Percentiles rank a stretch among this genome's conserved stretches.
Evolutionary conservation across 1,139 yeast species (phyloP).

Genomic region (Sugiyamaella xylanicola): DNA sequence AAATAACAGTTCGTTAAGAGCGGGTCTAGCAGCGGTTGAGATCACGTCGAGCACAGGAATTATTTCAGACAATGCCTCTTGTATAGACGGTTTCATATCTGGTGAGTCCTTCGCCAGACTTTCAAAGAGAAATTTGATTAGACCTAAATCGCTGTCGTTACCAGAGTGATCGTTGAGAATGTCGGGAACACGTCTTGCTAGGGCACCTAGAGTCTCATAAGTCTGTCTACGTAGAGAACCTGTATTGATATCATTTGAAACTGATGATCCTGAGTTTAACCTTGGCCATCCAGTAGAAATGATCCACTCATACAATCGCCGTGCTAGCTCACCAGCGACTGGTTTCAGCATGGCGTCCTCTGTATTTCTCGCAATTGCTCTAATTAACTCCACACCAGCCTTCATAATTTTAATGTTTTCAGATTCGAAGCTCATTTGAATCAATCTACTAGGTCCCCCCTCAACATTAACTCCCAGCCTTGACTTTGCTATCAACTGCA

Average conservation of each 20-base stretch:
- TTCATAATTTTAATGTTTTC: constrained; percentile 51
- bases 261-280: constrained; percentile 20
- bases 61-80: constrained; percentile 68
- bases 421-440: constrained; percentile 59
- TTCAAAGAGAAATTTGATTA: constrained; percentile 67
- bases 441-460: constrained; percentile 43
- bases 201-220: constrained; percentile 75
- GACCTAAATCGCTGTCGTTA: constrained; percentile 48
- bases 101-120: constrained; percentile 67
- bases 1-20: constrained; percentile 51
- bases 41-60: constrained; percentile 53
- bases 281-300: constrained; percentile 43
- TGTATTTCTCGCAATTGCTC: constrained; percentile 49
- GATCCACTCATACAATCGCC: constrained; percentile 34
- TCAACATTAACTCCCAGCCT: constrained; percentile 47
- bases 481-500: constrained; percentile 58
- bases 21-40: constrained; percentile 44
- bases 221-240: constrained; percentile 58
- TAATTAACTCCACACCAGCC: constrained; percentile 61
- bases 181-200: constrained; percentile 54
- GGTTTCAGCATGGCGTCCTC: constrained; percentile 25
- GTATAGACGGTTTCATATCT: constrained; percentile 68
- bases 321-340: constrained; percentile 30
- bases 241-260: constrained; percentile 36
- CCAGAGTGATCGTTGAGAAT: constrained; percentile 41